Conservation (phyloP, 1,284 basidiomycete genomes). For the Tilletia setariae region DNA sequence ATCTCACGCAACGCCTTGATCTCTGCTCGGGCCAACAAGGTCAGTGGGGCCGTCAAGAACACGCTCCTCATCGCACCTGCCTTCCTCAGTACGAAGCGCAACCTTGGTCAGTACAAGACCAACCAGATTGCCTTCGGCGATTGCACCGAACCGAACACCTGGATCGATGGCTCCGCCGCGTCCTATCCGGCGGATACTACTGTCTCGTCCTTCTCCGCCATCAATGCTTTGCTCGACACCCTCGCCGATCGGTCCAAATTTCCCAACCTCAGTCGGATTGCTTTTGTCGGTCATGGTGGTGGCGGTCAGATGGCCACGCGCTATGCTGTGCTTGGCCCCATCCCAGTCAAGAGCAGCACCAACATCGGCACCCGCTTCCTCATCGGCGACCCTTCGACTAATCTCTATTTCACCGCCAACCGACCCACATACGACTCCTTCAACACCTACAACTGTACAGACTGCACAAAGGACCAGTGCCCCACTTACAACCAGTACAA, state of each 20-base stretch:
- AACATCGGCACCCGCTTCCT: conserved; percentile 23
- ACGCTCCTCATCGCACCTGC: conserved; percentile 45
- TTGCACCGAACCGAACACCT: too few species aligned
- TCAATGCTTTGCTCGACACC: conserved; percentile 39
- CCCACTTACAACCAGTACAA: conserved; percentile 47
- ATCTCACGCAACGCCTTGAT: conserved; percentile 40
- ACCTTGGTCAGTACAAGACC: conserved; percentile 41
- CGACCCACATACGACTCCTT: conserved; percentile 32
- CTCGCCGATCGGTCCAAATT: conserved; percentile 36
- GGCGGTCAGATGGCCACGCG: conserved; percentile 49
- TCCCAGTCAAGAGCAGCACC: conserved; percentile 8
- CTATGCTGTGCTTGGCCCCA: conserved; percentile 45
- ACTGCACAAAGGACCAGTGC: conserved; percentile 27
- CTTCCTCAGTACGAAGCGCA: conserved; percentile 40
- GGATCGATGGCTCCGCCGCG: conserved; percentile 46
- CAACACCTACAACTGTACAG: conserved; percentile 30
- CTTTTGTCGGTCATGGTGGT: conserved; percentile 50
- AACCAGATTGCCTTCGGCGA: conserved; percentile 45
- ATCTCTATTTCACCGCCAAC: conserved; percentile 45
- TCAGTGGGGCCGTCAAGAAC: conserved; percentile 26
- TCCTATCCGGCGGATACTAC: conserved; percentile 33
- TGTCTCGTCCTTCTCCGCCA: conserved; percentile 43
- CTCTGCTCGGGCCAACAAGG: conserved; percentile 27
- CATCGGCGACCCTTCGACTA: conserved; percentile 44
- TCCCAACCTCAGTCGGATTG: conserved; percentile 42